Evolutionary conservation across 345 rosid species (phyloP).

Genomic region (Psidium friedrichsthalianum): DNA sequence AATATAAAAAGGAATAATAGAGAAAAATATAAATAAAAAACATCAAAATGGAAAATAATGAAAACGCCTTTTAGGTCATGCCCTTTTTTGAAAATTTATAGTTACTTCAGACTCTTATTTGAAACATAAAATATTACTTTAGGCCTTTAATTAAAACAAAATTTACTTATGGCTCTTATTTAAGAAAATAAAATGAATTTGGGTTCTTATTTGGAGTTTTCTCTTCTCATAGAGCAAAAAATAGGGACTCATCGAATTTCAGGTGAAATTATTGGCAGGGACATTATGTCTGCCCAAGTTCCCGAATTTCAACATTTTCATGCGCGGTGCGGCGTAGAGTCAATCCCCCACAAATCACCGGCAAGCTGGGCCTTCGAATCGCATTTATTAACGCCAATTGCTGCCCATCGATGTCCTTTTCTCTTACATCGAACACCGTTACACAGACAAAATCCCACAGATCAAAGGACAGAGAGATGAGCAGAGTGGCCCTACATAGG

Average conservation of each 20-base stretch:
- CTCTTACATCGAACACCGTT: neutral
- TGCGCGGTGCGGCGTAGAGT: neutral
- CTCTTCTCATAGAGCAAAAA: neutral
- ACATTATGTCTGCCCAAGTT: neutral
- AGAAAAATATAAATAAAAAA: too few species aligned
- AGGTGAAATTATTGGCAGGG: neutral
- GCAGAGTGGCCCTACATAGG: neutral
- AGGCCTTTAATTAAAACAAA: too few species aligned
- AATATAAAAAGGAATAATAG: too few species aligned
- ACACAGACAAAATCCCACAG: neutral
- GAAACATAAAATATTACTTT: too few species aligned
- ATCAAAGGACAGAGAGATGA: neutral
- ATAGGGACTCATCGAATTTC: neutral
- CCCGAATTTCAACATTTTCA: neutral
- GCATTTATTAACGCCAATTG: neutral
- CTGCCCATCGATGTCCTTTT: neutral
- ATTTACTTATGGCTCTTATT: too few species aligned
- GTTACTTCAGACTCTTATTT: too few species aligned
- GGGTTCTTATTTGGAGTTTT: too few species aligned
- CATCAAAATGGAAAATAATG: too few species aligned
- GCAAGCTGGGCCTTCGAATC: neutral
- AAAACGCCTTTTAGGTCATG: too few species aligned
- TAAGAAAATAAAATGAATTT: too few species aligned
- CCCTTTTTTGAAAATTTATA: too few species aligned
- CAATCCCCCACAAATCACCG: neutral